phyloP scores from a whole-genome alignment of 768 basidiomycete species.

The Candolleomyces efflorescens region DNA sequence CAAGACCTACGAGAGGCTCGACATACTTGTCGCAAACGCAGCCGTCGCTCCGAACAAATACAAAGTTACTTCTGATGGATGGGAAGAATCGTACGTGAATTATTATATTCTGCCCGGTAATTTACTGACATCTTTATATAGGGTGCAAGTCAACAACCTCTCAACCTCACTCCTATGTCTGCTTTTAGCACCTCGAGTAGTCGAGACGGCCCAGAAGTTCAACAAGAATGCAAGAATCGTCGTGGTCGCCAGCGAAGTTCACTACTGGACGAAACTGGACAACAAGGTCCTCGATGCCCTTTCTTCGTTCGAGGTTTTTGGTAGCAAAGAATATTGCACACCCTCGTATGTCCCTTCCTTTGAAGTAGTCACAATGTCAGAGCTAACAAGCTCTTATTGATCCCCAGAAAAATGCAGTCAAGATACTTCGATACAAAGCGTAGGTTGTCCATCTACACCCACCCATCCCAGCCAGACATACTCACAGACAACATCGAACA shows the following conservation, averaged over 20 bases:
- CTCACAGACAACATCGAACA: no score
- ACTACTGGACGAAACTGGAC: conserved; percentile 23
- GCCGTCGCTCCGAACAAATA: conserved; percentile 11
- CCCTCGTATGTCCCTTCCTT: background rate
- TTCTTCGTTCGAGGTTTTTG: conserved; percentile 25
- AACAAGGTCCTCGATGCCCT: conserved; percentile 16
- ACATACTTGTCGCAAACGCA: conserved; percentile 45
- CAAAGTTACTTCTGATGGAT: conserved; percentile 34
- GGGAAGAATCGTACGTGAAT: conserved; percentile 36
- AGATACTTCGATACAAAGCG: conserved; percentile 7
- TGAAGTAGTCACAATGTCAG: background rate
- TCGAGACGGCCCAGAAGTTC: conserved; percentile 26
- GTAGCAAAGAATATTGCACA: conserved; percentile 24
- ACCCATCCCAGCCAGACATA: no score
- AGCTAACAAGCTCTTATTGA: no score
- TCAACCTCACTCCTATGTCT: conserved; percentile 33
- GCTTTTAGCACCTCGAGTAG: conserved; percentile 35
- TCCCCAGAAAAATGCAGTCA: background rate
- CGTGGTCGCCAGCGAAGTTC: conserved; percentile 36
- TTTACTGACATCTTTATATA: conserved; percentile 11
- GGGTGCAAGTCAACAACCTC: conserved; percentile 43
- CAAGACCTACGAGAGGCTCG: conserved; percentile 30
- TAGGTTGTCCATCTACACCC: background rate
- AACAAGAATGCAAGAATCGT: conserved; percentile 27
- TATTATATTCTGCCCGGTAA: background rate